These are phyloP conservation scores for Phytopythium boreale DNA, from an alignment of 352 stramenopile species.

Conservation along the genomic window DNA sequence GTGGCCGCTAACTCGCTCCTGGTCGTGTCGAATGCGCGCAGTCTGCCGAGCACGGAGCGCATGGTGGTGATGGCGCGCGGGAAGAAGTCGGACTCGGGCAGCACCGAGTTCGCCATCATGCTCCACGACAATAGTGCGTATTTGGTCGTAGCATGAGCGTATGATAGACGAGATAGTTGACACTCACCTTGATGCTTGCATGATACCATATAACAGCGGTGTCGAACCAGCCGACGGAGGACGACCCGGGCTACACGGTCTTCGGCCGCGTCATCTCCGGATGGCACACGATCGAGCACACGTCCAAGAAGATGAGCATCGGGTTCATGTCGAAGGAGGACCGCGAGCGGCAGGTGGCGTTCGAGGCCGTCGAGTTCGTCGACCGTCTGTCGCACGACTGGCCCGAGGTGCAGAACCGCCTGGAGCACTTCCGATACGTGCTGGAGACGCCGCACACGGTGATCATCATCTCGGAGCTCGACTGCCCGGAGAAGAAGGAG, in stretches of 20 bases:
- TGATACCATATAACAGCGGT: slow-evolving; percentile 20
- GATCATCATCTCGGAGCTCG: slow-evolving; percentile 93
- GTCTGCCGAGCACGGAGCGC: slow-evolving; percentile 66
- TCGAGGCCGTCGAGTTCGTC: slow-evolving; percentile 73
- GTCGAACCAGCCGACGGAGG: slow-evolving; percentile 55
- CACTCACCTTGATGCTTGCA: not conserved
- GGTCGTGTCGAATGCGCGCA: slow-evolving; percentile 11
- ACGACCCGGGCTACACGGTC: slow-evolving; percentile 70
- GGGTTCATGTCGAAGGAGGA: slow-evolving; percentile 75
- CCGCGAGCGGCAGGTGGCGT: slow-evolving; percentile 53
- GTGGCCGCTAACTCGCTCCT: too few species aligned
- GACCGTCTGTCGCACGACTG: slow-evolving; percentile 58
- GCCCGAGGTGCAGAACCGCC: slow-evolving; percentile 39
- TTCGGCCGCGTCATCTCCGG: slow-evolving; percentile 77
- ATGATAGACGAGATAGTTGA: not conserved
- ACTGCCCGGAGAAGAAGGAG: slow-evolving; percentile 91
- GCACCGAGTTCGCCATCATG: slow-evolving; percentile 85
- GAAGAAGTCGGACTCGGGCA: slow-evolving; percentile 66
- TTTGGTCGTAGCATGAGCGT: not conserved
- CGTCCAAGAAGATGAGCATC: slow-evolving; percentile 65
- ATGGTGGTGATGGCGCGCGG: slow-evolving; percentile 81
- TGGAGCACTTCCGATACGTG: slow-evolving; percentile 75
- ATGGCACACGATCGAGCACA: slow-evolving; percentile 75
- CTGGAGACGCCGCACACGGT: slow-evolving; percentile 83
- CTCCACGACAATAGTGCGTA: slow-evolving; percentile 72